These are phyloP conservation scores for Claviceps sorghi DNA, from an alignment of 2,329 filamentous ascomycete species.

Conservation along the genomic window DNA sequence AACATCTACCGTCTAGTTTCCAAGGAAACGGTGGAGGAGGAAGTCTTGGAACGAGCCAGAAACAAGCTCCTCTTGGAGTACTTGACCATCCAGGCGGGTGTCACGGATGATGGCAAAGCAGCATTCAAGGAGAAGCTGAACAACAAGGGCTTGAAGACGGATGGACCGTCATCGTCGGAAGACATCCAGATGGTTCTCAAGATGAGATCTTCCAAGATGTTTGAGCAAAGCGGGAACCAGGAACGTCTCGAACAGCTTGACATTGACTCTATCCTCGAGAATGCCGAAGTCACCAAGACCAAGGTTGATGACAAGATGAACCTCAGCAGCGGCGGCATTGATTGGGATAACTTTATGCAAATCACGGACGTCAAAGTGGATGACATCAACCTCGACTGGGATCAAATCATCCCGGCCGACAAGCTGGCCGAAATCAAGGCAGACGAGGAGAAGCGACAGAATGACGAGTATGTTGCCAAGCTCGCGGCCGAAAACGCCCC, in stretches of 20 bases:
- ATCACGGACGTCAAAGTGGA: conserved; percentile 97
- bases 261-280: conserved; percentile 91
- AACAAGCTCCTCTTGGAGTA: conserved; percentile 98
- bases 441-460: conserved; percentile 70
- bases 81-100: conserved; percentile 89
- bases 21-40: conserved; percentile 96
- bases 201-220: conserved; percentile 97
- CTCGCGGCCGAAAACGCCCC: conserved; percentile 77
- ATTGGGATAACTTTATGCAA: conserved; percentile 89
- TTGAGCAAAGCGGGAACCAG: conserved; percentile 93
- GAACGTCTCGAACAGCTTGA: conserved; percentile 93
- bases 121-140: conserved; percentile 60
- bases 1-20: conserved; percentile 94
- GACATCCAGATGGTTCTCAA: conserved; percentile 96
- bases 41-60: conserved; percentile 86
- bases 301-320: conserved; percentile 85
- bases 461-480: conserved; percentile 69
- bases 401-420: conserved; percentile 93
- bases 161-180: conserved; percentile 78
- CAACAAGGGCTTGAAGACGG: conserved; percentile 58
- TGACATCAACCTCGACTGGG: conserved; percentile 69
- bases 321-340: conserved; percentile 73
- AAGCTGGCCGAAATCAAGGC: conserved; percentile 79
- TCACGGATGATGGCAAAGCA: conserved; percentile 87
- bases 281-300: conserved; percentile 92